Evolutionary conservation across 176 grass and related monocot species (phyloP), one percentile per base, ranked within the genome.

Genomic region (Guadua angustifolia): DNA sequence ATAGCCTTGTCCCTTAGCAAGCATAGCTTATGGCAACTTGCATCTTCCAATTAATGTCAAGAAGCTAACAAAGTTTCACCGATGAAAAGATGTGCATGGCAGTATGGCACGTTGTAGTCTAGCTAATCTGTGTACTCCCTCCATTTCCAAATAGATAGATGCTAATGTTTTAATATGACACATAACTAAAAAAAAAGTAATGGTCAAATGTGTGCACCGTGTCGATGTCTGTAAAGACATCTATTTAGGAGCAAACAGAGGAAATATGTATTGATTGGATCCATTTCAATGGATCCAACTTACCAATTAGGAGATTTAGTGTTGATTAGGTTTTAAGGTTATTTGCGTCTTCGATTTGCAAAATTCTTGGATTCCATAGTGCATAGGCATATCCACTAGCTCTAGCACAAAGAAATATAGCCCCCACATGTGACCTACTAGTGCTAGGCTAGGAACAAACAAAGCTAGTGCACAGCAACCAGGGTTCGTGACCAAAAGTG

Each of bases 361-460:
- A 10, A 75, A 47, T 35, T 55, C 1, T 18, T 63, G 25, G 46
- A 53, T 57, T 63, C 16, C 17, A 72, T 64, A 71, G 55, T 29
- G 11, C 32, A 65, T 64, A 71, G 66, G 40, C 68, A 80, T 60
- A 84, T 88, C 81, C 81, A 84, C 81, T 57, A 74, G 75, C 57
- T 74, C 16, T 77, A 78, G 73, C 73, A 44, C 59, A 68, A 60
- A 74, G 4, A 84, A 72, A 74, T 26, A 22, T 18, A 17, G 33
- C 49, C 43, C 21, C 66, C n/a, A 14, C 29, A 40, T 74, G 58
- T 74, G 32, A 49, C 49, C 26, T 73, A 78, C 35, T 42, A 58
- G 65, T 60, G 7, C 40, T 50, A 79, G 50, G 49, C 75, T 74
- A 79, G 38, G 4, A 79, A 50, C 38, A 15, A 63, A 55, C 9